Evolutionary conservation across 495 filamentous ascomycete species (phyloP).

Genomic region (Collariella sp.): DNA sequence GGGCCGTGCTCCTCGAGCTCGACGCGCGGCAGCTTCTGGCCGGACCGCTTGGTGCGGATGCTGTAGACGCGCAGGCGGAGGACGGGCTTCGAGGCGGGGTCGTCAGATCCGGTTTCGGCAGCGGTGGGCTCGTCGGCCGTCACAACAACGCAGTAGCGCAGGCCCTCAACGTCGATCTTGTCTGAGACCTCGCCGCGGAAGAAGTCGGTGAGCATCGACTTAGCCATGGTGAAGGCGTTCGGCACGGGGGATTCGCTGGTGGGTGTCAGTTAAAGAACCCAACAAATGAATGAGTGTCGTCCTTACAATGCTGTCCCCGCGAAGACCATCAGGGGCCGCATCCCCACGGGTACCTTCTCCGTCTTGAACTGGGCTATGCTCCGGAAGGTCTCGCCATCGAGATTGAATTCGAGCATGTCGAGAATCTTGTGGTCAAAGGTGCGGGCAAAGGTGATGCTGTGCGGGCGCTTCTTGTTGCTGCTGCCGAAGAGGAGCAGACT

Average conservation of each 20-base stretch:
- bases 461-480: slow-evolving; percentile 86
- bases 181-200: slow-evolving; percentile 62
- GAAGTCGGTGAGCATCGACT: slow-evolving; percentile 82
- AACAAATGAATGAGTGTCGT: not conserved
- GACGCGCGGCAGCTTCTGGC: slow-evolving; percentile 77
- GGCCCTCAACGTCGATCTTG: slow-evolving; percentile 84
- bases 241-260: slow-evolving; percentile 56
- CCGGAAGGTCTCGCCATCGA: slow-evolving; percentile 59
- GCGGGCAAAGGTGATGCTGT: slow-evolving; percentile 74
- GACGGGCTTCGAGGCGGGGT: slow-evolving; percentile 51
- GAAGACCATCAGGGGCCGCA: slow-evolving; percentile 83
- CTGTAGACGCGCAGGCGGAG: slow-evolving; percentile 80
- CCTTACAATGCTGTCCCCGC: slow-evolving; percentile 62
- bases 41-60: slow-evolving; percentile 74
- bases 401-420: slow-evolving; percentile 83
- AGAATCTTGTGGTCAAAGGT: slow-evolving; percentile 77
- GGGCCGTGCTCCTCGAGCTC: slow-evolving; percentile 95
- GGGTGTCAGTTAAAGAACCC: not conserved
- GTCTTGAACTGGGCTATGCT: slow-evolving; percentile 71
- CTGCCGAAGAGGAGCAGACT: slow-evolving; percentile 61
- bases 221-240: slow-evolving; percentile 69
- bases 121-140: slow-evolving; percentile 60
- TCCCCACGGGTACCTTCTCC: slow-evolving; percentile 68
- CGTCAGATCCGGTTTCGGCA: slow-evolving; percentile 16
- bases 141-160: slow-evolving; percentile 80